Percentiles rank a stretch among this genome's conserved stretches.
Conservation (phyloP, 2,329 filamentous ascomycete species). For the Arachnomyces sp. region DNA sequence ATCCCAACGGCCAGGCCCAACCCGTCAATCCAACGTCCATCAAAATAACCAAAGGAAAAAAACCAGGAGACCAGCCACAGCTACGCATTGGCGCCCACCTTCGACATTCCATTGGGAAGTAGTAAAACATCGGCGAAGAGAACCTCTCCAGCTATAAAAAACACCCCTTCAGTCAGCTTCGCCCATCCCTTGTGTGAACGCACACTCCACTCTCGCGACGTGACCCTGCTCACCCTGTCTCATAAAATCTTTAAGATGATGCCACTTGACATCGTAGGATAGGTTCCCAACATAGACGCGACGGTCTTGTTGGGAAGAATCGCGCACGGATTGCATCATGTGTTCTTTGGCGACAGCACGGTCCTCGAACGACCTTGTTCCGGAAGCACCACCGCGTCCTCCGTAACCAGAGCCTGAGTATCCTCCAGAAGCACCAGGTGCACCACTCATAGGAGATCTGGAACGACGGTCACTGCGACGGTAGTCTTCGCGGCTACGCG, state of each 20-base stretch:
- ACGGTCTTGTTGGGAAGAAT: slow-evolving; percentile 95
- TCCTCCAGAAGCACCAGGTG: slow-evolving; percentile 61
- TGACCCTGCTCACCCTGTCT: slow-evolving; percentile 70
- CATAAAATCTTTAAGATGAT: slow-evolving; percentile 99
- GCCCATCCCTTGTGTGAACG: slow-evolving; percentile 1
- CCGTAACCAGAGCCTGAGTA: slow-evolving; percentile 52
- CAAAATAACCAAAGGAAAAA: slow-evolving; percentile 51
- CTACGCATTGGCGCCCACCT: slow-evolving; percentile 95
- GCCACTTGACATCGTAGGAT: slow-evolving; percentile 99
- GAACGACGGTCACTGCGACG: slow-evolving; percentile 67
- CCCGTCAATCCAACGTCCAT: slow-evolving; percentile 99
- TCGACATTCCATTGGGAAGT: slow-evolving; percentile 99
- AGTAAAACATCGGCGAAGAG: slow-evolving; percentile 98
- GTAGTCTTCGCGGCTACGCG: slow-evolving; percentile 69
- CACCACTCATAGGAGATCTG: slow-evolving; percentile 76
- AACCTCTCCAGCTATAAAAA: slow-evolving; percentile 80
- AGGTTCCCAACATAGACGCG: slow-evolving; percentile 99
- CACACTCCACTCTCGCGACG: slow-evolving; percentile 16
- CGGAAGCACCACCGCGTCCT: slow-evolving; percentile 56
- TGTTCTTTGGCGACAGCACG: slow-evolving; percentile 75
- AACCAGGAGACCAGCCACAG: slow-evolving; percentile 69
- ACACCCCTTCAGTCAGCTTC: slow-evolving; percentile 26
- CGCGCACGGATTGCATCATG: slow-evolving; percentile 91
- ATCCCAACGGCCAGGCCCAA: slow-evolving; percentile 81
- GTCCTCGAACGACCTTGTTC: slow-evolving; percentile 71